A percentile compares a stretch with the other conserved stretches of the same genome.
These are phyloP conservation scores for Calycina herbarum DNA, from an alignment of 2,329 filamentous ascomycete species.

Conservation along the genomic window DNA sequence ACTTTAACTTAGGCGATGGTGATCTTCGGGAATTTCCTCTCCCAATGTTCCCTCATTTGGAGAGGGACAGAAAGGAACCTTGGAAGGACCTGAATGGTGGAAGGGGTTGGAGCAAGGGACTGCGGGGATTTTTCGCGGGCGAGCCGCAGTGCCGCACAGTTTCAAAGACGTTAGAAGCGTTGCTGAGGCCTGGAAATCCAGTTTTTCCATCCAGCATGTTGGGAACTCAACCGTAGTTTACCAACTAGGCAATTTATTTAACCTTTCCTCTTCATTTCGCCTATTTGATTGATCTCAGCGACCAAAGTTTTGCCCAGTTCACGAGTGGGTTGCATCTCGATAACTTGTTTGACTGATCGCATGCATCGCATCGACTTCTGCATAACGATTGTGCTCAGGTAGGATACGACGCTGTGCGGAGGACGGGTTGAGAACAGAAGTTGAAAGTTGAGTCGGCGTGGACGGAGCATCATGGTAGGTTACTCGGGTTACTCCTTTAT, in stretches of 20 bases:
- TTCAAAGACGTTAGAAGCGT: background rate
- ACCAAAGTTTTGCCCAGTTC: background rate
- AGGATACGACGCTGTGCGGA: conserved; percentile 3
- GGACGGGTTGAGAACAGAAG: background rate
- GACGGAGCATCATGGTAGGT: no score
- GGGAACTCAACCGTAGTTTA: background rate
- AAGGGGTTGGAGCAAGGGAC: background rate
- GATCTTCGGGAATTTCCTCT: background rate
- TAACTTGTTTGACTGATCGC: background rate
- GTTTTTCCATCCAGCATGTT: background rate
- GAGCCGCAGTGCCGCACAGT: background rate
- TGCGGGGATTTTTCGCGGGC: background rate
- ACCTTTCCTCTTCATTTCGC: conserved; percentile 11
- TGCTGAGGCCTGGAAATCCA: background rate
- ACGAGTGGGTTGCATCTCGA: background rate
- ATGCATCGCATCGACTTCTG: background rate
- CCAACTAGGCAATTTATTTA: conserved; percentile 3
- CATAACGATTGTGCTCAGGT: background rate
- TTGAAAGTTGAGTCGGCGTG: background rate
- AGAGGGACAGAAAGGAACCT: background rate
- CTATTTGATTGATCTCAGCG: background rate
- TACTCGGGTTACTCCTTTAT: conserved; percentile 1
- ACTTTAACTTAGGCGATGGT: background rate
- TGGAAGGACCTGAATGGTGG: conserved; percentile 1
- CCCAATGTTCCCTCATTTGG: background rate